Base-by-base conservation (phyloP, 2,329 filamentous ascomycete species). In the Xylaria hypoxylon region DNA sequence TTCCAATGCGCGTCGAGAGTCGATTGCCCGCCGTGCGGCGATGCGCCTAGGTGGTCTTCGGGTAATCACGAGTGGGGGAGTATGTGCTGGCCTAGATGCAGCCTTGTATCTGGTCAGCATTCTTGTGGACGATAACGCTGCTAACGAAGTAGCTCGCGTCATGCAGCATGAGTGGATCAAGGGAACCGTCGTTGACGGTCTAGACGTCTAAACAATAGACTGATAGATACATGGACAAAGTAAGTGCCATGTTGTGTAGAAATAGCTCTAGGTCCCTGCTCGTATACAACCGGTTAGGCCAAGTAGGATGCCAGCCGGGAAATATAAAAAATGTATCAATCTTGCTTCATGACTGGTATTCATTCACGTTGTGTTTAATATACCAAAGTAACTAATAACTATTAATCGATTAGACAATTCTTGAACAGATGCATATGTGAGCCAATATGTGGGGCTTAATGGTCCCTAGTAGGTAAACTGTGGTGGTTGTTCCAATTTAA, bases 91-190 rank as follows among this genome's bases (percentile, higher is more conserved):
- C 77, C 83, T 96, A 62, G 93, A 97, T 84, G 93, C 93, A 62
- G 85, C 90, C 72, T 82, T 96, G 82, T 96, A 97, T 83, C 85
- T 97, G 77, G 90, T 96, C 79, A 92, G 90, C 79, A 92, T 93
- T 72, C 82, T 96, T 79, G 92, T 95, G 56, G 91, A 89, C 67
- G 89, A 93, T 75, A 91, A 92, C 60, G 85, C 89, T 67, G 92
- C 93, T 69, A 86, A 89, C 65, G 91, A 95, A 81, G 89, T 92
- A 71, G 90, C 91, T 76, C 87, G 90, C 70, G 74, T 87, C 71
- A 89, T 96, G 85, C 91, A 95, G 82, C 92, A 94, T 84, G 88
- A 86, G 76, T 97, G 93, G 93, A 87, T 87, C 79, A 95, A 94
- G 89, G 92, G 92, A 73, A 84, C 92, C 78, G 92, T 94, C 73